These are phyloP conservation scores for Cunninghamia lanceolata DNA, from an alignment of 75 land plant species.

Conservation along the genomic window DNA sequence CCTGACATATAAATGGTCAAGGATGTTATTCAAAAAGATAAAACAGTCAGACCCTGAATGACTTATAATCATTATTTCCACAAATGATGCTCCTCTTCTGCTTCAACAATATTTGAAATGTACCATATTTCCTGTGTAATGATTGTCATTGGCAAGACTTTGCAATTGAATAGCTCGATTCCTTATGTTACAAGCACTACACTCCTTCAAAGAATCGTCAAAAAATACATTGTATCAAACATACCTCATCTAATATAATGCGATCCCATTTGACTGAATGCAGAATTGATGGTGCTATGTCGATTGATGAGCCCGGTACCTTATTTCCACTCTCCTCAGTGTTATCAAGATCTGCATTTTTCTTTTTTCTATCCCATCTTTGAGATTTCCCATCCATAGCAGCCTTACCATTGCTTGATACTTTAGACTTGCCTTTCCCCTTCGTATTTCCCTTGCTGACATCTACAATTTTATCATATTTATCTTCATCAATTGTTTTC, in stretches of 20 bases:
- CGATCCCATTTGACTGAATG: constrained; percentile 87
- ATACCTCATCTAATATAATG: constrained; percentile 87
- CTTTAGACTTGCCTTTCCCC: not conserved
- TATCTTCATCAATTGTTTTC: constrained; percentile 8
- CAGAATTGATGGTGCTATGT: constrained; percentile 36
- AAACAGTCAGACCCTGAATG: not conserved
- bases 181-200: not conserved
- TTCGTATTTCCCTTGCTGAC: not conserved
- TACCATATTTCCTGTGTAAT: not conserved
- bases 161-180: not conserved
- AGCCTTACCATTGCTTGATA: not conserved
- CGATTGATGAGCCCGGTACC: not conserved
- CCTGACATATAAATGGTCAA: constrained; percentile 25
- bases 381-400: not conserved
- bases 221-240: not conserved
- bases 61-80: not conserved
- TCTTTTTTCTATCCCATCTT: not conserved
- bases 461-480: not conserved
- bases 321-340: constrained; percentile 1
- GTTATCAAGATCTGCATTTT: constrained; percentile 7
- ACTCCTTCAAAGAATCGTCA: not conserved
- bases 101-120: not conserved
- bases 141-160: not conserved
- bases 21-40: not conserved
- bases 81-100: not conserved